A percentile compares a stretch with the other conserved stretches of the same genome.
phyloP scores from a whole-genome alignment of 169 alveolate genomes.

The Besnoitia besnoiti region DNA sequence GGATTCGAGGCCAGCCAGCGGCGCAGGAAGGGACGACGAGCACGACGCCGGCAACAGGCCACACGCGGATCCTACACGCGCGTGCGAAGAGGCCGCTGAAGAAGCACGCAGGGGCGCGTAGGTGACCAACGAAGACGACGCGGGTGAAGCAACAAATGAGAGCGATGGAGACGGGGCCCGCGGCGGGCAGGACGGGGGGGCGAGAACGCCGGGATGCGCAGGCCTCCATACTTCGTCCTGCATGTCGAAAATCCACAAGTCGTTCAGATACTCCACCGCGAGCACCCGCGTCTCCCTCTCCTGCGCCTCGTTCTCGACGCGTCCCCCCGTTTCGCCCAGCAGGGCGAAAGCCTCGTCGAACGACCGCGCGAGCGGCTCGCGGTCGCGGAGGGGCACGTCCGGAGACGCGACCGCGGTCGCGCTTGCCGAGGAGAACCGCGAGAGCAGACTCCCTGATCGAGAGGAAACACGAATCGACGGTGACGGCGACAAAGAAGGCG shows the following conservation, averaged over 20 bases:
- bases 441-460: too few relatives aligned
- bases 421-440: neutral
- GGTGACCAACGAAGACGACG: neutral
- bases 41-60: too few relatives aligned
- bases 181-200: neutral
- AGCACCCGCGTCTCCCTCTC: neutral
- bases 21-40: neutral
- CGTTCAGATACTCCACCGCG: neutral
- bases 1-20: neutral
- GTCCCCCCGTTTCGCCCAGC: neutral
- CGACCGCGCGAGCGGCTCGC: neutral
- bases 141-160: neutral
- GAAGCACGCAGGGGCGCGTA: too few relatives aligned
- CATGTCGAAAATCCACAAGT: conserved; percentile 23
- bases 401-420: neutral
- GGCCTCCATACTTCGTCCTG: neutral
- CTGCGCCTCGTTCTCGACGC: neutral
- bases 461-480: too few relatives aligned
- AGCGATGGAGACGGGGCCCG: neutral
- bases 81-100: too few relatives aligned
- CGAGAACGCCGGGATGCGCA: neutral
- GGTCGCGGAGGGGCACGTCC: neutral
- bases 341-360: neutral
- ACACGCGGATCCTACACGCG: too few relatives aligned
- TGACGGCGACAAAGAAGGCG: too few relatives aligned